Conservation (phyloP, 2,329 filamentous ascomycete species). For the Zymoseptoria crescenta region DNA sequence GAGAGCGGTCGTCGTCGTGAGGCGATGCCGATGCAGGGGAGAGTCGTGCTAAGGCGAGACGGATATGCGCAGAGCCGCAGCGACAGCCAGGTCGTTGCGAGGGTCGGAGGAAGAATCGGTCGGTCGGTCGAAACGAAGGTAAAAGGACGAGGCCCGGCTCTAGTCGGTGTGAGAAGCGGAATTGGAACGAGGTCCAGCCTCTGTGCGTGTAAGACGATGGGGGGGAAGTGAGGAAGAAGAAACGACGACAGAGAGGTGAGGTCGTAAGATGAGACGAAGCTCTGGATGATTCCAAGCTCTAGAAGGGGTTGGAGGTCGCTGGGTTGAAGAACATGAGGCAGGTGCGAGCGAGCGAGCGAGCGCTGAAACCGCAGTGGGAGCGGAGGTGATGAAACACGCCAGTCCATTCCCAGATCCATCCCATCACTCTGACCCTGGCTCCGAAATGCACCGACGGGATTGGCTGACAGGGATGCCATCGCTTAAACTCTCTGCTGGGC, state of each 20-base stretch:
- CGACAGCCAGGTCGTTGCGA: conserved; percentile 16
- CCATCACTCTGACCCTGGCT: no score
- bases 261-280: conserved; percentile 1
- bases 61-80: conserved; percentile 10
- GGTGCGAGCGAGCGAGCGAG: neutral
- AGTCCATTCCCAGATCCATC: neutral
- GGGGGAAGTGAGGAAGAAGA: neutral
- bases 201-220: conserved; percentile 2
- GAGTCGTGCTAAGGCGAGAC: conserved; percentile 1
- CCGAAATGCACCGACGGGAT: neutral
- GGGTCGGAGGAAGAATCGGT: neutral
- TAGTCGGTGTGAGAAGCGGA: conserved; percentile 5
- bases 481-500: neutral
- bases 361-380: neutral
- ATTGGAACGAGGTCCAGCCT: conserved; percentile 16
- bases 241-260: conserved; percentile 1
- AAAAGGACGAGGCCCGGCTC: conserved; percentile 7
- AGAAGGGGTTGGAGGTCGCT: conserved; percentile 1
- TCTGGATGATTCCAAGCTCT: neutral
- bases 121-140: conserved; percentile 7
- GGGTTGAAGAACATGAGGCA: conserved; percentile 1
- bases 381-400: neutral
- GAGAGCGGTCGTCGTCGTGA: neutral
- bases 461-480: neutral
- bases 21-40: neutral